Evolutionary conservation across 2,329 filamentous ascomycete species (phyloP).

Genomic region (Zarea fungicola): DNA sequence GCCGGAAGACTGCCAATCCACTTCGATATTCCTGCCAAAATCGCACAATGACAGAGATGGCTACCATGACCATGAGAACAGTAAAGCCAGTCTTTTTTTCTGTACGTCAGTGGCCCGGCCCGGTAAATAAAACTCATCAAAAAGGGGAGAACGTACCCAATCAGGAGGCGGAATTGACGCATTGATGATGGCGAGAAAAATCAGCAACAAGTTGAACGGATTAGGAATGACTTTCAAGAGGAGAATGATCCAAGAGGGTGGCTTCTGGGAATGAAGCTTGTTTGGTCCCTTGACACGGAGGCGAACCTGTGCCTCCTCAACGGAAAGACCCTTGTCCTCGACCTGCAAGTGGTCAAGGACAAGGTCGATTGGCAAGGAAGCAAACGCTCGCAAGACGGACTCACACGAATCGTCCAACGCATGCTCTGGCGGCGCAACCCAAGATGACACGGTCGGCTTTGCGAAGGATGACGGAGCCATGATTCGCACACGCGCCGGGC

Average conservation of each 20-base stretch:
- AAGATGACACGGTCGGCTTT: background rate
- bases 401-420: conserved; percentile 14
- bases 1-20: conserved; percentile 21
- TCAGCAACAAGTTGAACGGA: conserved; percentile 22
- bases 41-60: conserved; percentile 22
- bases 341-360: conserved; percentile 20
- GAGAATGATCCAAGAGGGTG: conserved; percentile 23
- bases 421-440: conserved; percentile 8
- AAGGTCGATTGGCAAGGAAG: conserved; percentile 15
- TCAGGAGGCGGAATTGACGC: conserved; percentile 17
- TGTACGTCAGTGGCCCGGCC: background rate
- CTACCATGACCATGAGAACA: conserved; percentile 23
- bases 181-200: conserved; percentile 22
- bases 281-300: conserved; percentile 20
- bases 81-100: conserved; percentile 13
- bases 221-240: conserved; percentile 23
- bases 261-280: conserved; percentile 20
- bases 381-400: conserved; percentile 18
- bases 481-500: conserved; percentile 1
- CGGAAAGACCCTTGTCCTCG: conserved; percentile 18
- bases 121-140: too few species aligned
- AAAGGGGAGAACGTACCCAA: conserved; percentile 11
- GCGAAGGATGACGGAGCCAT: background rate
- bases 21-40: conserved; percentile 26
- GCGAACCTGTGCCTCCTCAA: conserved; percentile 18